Conservation (phyloP, 78 protist genomes). For the Chrysochromulina parva region DNA sequence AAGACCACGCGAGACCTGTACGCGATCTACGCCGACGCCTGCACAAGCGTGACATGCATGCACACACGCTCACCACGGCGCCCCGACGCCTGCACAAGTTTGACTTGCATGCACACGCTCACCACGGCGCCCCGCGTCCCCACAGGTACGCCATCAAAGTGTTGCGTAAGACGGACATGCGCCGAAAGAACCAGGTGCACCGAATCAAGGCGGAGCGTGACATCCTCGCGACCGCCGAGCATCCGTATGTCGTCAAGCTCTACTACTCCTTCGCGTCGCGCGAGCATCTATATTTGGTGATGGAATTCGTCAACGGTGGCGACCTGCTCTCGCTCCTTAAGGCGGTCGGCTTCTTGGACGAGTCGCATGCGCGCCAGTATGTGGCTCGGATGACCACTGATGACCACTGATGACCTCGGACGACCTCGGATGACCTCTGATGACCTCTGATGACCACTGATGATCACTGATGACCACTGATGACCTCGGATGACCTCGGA, state of each 20-base stretch:
- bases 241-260: conserved; percentile 34
- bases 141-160: neutral
- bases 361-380: conserved; percentile 73
- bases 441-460: too few species aligned
- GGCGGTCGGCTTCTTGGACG: conserved; percentile 22
- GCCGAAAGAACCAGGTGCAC: conserved; percentile 64
- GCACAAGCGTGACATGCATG: neutral
- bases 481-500: too few species aligned
- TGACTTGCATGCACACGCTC: too few species aligned
- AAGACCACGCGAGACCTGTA: conserved; percentile 38
- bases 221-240: conserved; percentile 45
- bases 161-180: conserved; percentile 63
- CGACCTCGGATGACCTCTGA: too few species aligned
- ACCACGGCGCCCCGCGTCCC: too few species aligned
- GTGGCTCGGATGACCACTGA: too few species aligned
- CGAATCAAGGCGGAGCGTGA: conserved; percentile 78
- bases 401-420: too few species aligned
- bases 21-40: conserved; percentile 15
- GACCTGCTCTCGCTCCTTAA: conserved; percentile 20
- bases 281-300: neutral
- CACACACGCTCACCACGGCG: too few species aligned
- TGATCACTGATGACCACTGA: too few species aligned
- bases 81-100: too few species aligned
- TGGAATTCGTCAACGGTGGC: conserved; percentile 51
- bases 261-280: neutral